phyloP scores from a whole-genome alignment of 1,284 basidiomycete species.

The Apiotrichum sp. region DNA sequence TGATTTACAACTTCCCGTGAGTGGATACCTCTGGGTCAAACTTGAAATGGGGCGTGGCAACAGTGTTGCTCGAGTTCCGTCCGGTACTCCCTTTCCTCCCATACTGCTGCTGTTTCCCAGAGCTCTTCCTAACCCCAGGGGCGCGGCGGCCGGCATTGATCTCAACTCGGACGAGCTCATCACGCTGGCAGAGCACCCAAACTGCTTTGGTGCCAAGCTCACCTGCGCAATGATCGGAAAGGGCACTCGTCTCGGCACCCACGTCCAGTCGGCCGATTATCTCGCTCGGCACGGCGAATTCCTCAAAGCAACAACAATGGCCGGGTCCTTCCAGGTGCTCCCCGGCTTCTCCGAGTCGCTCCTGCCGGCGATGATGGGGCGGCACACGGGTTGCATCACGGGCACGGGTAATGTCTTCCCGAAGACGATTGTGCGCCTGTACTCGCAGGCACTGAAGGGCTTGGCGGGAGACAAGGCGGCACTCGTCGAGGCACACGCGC shows the following conservation, averaged over 20 bases:
- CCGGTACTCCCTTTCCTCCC: too few relatives aligned
- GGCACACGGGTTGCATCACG: constrained; percentile 60
- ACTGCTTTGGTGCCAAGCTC: constrained; percentile 82
- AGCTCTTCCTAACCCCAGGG: constrained; percentile 20
- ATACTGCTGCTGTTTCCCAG: too few relatives aligned
- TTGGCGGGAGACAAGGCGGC: constrained; percentile 52
- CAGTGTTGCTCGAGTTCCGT: too few relatives aligned
- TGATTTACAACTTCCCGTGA: constrained; percentile 86
- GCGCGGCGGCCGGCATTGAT: constrained; percentile 70
- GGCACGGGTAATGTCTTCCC: constrained; percentile 72
- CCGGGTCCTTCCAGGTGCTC: constrained; percentile 41
- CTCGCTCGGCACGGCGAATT: constrained; percentile 25
- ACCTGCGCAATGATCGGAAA: constrained; percentile 82
- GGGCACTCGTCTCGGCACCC: constrained; percentile 63
- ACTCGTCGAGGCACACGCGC: constrained; percentile 58
- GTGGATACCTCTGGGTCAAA: constrained; percentile 18
- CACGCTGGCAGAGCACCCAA: constrained; percentile 67
- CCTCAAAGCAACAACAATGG: constrained; percentile 24
- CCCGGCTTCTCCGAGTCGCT: constrained; percentile 50
- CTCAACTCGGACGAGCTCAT: constrained; percentile 75
- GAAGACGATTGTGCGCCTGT: constrained; percentile 62
- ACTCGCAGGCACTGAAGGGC: constrained; percentile 51
- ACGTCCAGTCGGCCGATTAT: constrained; percentile 42
- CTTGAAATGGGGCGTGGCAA: too few relatives aligned
- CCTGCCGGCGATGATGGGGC: constrained; percentile 61